phyloP scores from a whole-genome alignment of 1,284 basidiomycete genomes.

The Cutaneotrichosporon cyanovorans region DNA sequence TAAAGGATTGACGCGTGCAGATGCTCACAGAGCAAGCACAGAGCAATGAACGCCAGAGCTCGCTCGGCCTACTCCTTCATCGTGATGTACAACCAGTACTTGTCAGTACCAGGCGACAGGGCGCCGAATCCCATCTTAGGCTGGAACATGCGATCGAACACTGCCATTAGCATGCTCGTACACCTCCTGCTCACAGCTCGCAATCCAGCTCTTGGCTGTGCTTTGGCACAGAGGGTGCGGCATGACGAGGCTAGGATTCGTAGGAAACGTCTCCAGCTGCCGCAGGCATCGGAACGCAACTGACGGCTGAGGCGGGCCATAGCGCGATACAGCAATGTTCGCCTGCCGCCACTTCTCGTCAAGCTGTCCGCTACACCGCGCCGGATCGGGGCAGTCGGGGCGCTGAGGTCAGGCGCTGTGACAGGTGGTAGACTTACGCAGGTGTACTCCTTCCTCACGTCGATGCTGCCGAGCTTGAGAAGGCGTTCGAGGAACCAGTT shows the following conservation, averaged over 20 bases:
- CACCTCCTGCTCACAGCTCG: conserved; percentile 61
- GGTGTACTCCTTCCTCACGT: conserved; percentile 65
- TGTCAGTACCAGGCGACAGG: conserved; percentile 36
- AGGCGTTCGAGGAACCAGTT: conserved; percentile 92
- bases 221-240: conserved; percentile 79
- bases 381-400: conserved; percentile 70
- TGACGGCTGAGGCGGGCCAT: conserved; percentile 52
- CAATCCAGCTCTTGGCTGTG: conserved; percentile 75
- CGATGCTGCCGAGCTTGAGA: conserved; percentile 77
- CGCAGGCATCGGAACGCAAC: conserved; percentile 22
- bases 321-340: conserved; percentile 76
- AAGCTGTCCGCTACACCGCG: conserved; percentile 70
- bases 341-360: conserved; percentile 90
- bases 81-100: conserved; percentile 35
- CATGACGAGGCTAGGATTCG: conserved; percentile 82
- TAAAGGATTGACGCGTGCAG: no score
- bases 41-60: no score
- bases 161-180: conserved; percentile 44
- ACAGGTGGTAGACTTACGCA: conserved; percentile 16
- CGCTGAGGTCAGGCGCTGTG: conserved; percentile 51
- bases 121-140: conserved; percentile 27
- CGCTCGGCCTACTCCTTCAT: conserved; percentile 1
- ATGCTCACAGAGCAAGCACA: no score
- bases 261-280: conserved; percentile 54
- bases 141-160: conserved; percentile 83